Conservation (phyloP, 1,284 basidiomycete genomes). For the Ceratorhiza oryzae-sativae region DNA sequence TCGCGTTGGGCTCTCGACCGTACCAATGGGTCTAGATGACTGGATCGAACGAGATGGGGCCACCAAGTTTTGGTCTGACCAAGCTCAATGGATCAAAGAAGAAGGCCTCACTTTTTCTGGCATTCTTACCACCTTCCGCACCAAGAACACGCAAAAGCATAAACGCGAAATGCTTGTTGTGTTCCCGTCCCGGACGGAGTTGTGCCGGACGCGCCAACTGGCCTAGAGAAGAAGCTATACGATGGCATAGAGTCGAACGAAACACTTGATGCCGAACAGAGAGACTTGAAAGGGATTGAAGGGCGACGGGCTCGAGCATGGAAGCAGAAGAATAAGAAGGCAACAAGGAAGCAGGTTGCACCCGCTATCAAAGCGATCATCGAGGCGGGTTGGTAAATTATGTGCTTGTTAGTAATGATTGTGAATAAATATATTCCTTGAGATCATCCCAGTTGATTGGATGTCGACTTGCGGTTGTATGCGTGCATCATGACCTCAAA, state of each 20-base stretch:
- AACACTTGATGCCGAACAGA: constrained; percentile 58
- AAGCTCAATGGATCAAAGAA: constrained; percentile 70
- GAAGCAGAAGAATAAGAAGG: constrained; percentile 75
- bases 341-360: constrained; percentile 81
- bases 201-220: constrained; percentile 41
- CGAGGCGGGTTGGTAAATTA: constrained; percentile 36
- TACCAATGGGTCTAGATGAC: constrained; percentile 70
- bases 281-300: constrained; percentile 47
- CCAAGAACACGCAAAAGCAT: constrained; percentile 57
- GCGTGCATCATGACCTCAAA: neutral
- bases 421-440: neutral
- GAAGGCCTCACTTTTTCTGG: constrained; percentile 72
- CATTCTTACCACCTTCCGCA: constrained; percentile 70
- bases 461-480: neutral
- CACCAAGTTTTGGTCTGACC: constrained; percentile 56
- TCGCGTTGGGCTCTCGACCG: constrained; percentile 75
- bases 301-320: constrained; percentile 60
- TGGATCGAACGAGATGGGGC: constrained; percentile 56
- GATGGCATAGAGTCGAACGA: constrained; percentile 63
- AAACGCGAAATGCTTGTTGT: constrained; percentile 75
- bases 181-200: constrained; percentile 51
- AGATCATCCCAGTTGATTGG: neutral
- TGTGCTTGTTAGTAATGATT: neutral
- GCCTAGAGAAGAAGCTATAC: constrained; percentile 46
- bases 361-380: constrained; percentile 69